A percentile compares a stretch with the other conserved stretches of the same genome.
Conservation (phyloP, 305 asterid species). For the Fraxinus ornus region DNA sequence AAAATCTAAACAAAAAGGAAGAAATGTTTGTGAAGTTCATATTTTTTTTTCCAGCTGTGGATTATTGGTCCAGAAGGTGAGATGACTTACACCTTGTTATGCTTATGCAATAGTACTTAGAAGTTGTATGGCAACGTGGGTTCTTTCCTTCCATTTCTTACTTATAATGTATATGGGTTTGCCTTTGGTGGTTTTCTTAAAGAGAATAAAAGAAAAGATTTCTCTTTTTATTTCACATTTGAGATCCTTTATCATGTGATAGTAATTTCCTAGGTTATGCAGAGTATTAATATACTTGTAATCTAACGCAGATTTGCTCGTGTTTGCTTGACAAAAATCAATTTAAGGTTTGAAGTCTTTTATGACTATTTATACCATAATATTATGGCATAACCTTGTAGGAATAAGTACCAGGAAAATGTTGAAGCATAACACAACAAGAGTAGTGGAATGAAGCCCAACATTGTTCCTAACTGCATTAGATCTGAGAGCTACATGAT, state of each 20-base stretch:
- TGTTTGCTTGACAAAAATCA: slow-evolving; percentile 17
- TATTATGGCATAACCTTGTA: slow-evolving; percentile 29
- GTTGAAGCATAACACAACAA: slow-evolving; percentile 91
- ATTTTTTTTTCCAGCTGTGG: not conserved
- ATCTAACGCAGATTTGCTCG: not conserved
- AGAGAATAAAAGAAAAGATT: not conserved
- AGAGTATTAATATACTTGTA: not conserved
- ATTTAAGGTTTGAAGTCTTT: slow-evolving; percentile 18
- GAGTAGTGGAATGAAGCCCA: slow-evolving; percentile 79
- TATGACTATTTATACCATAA: slow-evolving; percentile 7
- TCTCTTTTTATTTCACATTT: not conserved
- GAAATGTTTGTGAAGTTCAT: not conserved
- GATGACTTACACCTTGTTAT: not conserved
- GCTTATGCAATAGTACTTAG: not conserved
- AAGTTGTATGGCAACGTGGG: not conserved
- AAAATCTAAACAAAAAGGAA: not conserved
- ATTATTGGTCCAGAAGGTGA: not conserved
- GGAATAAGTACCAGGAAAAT: slow-evolving; percentile 98
- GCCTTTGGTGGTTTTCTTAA: not conserved
- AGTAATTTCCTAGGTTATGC: not conserved
- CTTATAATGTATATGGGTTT: not conserved
- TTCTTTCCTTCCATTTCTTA: not conserved
- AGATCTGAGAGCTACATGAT: slow-evolving; percentile 92
- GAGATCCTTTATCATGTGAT: not conserved
- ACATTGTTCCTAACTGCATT: slow-evolving; percentile 78